Percentiles rank a stretch among this genome's conserved stretches.
Evolutionary conservation across 495 filamentous ascomycete species (phyloP).

Genomic region (Podospora bellae-mahoneyi): DNA sequence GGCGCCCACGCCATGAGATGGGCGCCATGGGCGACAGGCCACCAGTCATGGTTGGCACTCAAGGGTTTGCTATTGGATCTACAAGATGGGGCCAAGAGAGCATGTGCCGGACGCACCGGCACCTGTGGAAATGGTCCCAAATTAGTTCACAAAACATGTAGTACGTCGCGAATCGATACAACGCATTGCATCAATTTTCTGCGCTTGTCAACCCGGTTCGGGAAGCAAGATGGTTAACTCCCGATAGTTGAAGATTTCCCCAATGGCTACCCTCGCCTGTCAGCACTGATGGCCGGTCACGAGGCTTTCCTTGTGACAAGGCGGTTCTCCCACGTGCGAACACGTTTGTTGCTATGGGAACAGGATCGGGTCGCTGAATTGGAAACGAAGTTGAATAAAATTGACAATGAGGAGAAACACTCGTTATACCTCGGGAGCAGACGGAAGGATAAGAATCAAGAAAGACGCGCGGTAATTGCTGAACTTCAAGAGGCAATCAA

Average conservation of each 20-base stretch:
- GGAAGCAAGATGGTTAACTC: no score
- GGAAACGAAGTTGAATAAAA: slow-evolving; percentile 31
- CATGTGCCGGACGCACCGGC: no score
- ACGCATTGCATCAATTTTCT: no score
- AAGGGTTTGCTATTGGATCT: no score
- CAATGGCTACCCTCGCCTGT: slow-evolving; percentile 35
- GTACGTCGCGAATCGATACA: no score
- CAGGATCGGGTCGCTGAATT: slow-evolving; percentile 36
- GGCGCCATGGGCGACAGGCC: no score
- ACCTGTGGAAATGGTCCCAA: no score
- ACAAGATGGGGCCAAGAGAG: no score
- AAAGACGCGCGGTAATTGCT: slow-evolving; percentile 22
- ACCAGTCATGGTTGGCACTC: no score
- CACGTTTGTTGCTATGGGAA: slow-evolving; percentile 26
- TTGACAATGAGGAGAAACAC: slow-evolving; percentile 30
- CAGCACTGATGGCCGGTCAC: slow-evolving; percentile 30
- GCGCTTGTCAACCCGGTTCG: no score
- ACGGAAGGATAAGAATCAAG: slow-evolving; percentile 30
- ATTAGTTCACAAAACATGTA: no score
- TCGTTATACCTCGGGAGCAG: slow-evolving; percentile 13
- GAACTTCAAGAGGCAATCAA: slow-evolving; percentile 23
- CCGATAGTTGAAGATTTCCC: slow-evolving; percentile 36
- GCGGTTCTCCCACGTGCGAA: slow-evolving; percentile 30
- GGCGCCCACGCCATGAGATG: no score
- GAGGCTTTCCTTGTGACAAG: slow-evolving; percentile 30